Evolutionary conservation across 2,329 filamentous ascomycete species (phyloP).

Genomic region (Metarhizium guizhouense): DNA sequence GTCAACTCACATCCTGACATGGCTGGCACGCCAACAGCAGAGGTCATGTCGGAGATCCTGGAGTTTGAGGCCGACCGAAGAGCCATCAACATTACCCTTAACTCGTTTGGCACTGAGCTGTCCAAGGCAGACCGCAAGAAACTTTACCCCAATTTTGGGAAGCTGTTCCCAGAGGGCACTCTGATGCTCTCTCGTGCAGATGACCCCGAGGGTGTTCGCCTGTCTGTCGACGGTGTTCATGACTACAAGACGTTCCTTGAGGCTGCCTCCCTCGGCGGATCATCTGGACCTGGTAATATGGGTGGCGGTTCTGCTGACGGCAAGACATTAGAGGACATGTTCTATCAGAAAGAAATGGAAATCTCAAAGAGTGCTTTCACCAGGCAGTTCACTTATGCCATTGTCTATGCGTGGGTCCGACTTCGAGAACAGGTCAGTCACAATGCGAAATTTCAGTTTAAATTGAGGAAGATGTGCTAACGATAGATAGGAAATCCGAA

Average conservation of each 20-base stretch:
- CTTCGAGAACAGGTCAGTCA: slow-evolving; percentile 80
- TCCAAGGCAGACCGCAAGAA: slow-evolving; percentile 91
- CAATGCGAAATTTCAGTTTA: neutral
- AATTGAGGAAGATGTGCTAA: slow-evolving; percentile 18
- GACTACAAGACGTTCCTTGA: slow-evolving; percentile 98
- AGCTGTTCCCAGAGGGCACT: slow-evolving; percentile 86
- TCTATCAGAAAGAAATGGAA: slow-evolving; percentile 99
- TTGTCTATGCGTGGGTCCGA: slow-evolving; percentile 98
- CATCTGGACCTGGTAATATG: slow-evolving; percentile 74
- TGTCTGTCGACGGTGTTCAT: slow-evolving; percentile 84
- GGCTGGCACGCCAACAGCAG: slow-evolving; percentile 76
- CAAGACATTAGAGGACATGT: slow-evolving; percentile 91
- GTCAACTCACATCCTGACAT: slow-evolving; percentile 85
- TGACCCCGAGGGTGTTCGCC: slow-evolving; percentile 84
- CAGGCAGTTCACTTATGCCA: slow-evolving; percentile 86
- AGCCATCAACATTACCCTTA: slow-evolving; percentile 98
- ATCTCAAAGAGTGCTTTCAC: slow-evolving; percentile 93
- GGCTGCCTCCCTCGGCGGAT: slow-evolving; percentile 68
- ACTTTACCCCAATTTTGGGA: slow-evolving; percentile 87
- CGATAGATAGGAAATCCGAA: slow-evolving; percentile 77
- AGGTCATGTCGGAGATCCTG: slow-evolving; percentile 92
- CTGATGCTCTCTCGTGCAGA: slow-evolving; percentile 92
- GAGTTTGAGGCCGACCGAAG: slow-evolving; percentile 95
- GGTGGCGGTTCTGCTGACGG: slow-evolving; percentile 69
- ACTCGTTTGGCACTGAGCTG: slow-evolving; percentile 95